Conservation (phyloP, 2,329 filamentous ascomycete species). For the Ilyonectria destructans region DNA sequence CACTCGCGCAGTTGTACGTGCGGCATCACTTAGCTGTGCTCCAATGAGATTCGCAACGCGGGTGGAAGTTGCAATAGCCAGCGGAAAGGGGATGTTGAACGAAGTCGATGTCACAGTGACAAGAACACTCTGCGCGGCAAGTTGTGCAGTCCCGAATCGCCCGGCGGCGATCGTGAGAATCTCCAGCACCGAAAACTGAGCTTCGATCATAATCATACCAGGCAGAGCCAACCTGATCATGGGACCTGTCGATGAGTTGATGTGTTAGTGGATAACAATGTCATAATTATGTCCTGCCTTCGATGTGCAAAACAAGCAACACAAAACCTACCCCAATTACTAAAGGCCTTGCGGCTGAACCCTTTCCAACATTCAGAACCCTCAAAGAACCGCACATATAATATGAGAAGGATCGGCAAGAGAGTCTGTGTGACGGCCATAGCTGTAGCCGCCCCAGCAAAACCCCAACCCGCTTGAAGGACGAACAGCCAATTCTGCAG, state of each 20-base stretch:
- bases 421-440: conserved; percentile 83
- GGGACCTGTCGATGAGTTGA: conserved; percentile 53
- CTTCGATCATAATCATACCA: conserved; percentile 91
- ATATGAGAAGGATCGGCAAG: conserved; percentile 79
- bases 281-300: neutral
- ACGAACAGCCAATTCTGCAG: conserved; percentile 84
- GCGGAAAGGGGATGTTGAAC: conserved; percentile 91
- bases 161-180: conserved; percentile 85
- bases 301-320: neutral
- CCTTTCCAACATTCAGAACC: conserved; percentile 87
- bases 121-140: conserved; percentile 90
- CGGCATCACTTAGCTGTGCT: conserved; percentile 83
- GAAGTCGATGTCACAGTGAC: conserved; percentile 83
- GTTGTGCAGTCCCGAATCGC: conserved; percentile 81
- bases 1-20: conserved; percentile 83
- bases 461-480: conserved; percentile 77
- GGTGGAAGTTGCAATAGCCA: conserved; percentile 90
- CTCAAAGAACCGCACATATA: conserved; percentile 81
- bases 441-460: conserved; percentile 84
- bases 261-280: neutral
- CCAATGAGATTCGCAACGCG: conserved; percentile 92
- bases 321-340: conserved; percentile 72
- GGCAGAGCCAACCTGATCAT: conserved; percentile 91
- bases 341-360: conserved; percentile 76
- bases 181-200: conserved; percentile 92